Base-by-base conservation (phyloP, 2,329 filamentous ascomycete species). In the Beauveria sp. region DNA sequence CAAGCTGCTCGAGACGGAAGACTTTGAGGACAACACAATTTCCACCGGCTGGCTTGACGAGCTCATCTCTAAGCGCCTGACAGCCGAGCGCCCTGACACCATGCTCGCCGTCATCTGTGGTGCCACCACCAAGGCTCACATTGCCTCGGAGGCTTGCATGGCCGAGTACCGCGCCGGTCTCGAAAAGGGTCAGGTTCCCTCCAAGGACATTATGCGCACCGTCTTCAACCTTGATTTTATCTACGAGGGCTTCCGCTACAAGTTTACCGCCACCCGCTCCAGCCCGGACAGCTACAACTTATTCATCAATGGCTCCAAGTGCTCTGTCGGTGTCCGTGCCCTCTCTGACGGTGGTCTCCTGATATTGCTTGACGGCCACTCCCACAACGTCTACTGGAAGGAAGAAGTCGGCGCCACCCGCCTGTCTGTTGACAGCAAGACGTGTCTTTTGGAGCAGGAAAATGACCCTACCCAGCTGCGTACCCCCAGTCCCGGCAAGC, bases 311-410 rank as follows among this genome's bases (percentile, higher is more conserved):
- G 95, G 95, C 63, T 98, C 95, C 69, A 96, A 96, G 80, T 96
- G 91, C 77, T 88, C 90, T 7, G 90, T 98, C 62, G 95, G 93
- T 70, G 90, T 99, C 60, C 90, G 95, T 69, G 89, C 93, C 55
- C 85, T 99, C 66, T 92, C 91, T 66, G 95, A 99, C 69, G 95
- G 95, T 74, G 95, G 95, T 74, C 85, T 99, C 12, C 83, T 99
- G 62, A 86, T 99, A 65, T 85, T 99, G 22, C 86, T 99, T 49
- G 88, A 89, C 70, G 95, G 95, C 64, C 91, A 91, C 75, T 96
- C 91, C 69, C 95, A 99, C 86, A 99, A 95, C 72, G 88, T 98
- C 65, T 99, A 99, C 86, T 99, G 95, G 95, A 98, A 98, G 79
- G 95, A 99, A 73, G 95, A 99, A 75, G 91, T 96, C 52, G 93